Base-by-base conservation (phyloP, 1,284 basidiomycete species). In the Sanguinoderma infundibulare region DNA sequence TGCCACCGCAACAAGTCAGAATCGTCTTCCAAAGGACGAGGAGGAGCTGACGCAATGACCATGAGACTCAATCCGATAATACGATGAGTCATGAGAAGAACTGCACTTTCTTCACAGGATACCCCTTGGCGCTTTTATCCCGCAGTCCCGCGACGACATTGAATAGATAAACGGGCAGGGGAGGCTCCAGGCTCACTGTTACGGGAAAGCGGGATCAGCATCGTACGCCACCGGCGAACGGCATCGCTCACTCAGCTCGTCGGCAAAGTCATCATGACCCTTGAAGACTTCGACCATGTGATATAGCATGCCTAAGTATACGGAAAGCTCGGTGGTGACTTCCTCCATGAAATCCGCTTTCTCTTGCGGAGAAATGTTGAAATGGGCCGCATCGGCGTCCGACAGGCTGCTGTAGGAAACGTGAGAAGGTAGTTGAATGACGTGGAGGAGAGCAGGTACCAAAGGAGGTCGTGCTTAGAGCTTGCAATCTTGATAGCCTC, bases 21-120 rank as follows among this genome's bases (percentile, higher is more conserved):
- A 99, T 78, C 0, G 94, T 90, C 77, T 99, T 99, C 98, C 98
- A 99, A 1, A 98, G 80, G 1, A 99, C 86, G n/a, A 99, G 85
- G 17, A 99, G 84, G 3, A 99, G 84, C 94, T 96, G 72, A 42
- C 36, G 60, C 40, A 52, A 60, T 58, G 61, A 42, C 22, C 46
- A 59, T 53, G 38, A 57, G 49, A 57, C 73, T 65, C 38, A 9
- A 59, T 66, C 60, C 52, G 65, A 64, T 64, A 62, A 42, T 44
- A 58, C 55, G 58, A 57, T 55, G 65, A 60, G 62, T 60, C 62
- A 59, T 51, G 58, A 61, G 49, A 63, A 63, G 57, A 56, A 44
- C 50, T 61, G 39, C 63, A 93, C 94, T 85, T 98, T 98, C 79
- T 98, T 98, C 67, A 97, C 92, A 0, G 96, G 96, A 75, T 98